phyloP scores from a whole-genome alignment of 345 rosid species.

The Fremontodendron californicum region DNA sequence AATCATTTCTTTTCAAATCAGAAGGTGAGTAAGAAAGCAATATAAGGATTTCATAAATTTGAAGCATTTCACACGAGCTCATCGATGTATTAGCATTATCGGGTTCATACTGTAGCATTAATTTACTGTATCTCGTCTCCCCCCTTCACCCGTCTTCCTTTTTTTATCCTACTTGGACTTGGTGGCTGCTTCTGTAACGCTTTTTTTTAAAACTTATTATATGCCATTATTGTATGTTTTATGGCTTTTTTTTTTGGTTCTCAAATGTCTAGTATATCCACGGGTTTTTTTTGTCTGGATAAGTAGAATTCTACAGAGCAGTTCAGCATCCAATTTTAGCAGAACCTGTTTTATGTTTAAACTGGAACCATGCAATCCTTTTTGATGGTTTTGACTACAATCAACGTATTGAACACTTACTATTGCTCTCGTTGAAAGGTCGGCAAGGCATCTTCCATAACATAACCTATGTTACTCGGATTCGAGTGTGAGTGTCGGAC shows the following conservation, averaged over 20 bases:
- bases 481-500: too few relatives aligned
- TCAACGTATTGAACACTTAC: not conserved
- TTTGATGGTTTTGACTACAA: too few relatives aligned
- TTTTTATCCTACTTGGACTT: too few relatives aligned
- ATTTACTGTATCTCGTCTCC: slow-evolving; percentile 1
- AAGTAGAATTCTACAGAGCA: not conserved
- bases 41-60: not conserved
- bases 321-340: not conserved
- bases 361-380: too few relatives aligned
- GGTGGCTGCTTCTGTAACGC: not conserved
- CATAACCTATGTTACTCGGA: too few relatives aligned
- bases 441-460: not conserved
- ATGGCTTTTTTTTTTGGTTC: not conserved
- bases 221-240: not conserved
- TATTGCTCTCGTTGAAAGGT: not conserved
- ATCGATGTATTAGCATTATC: not conserved
- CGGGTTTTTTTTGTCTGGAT: not conserved
- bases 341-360: too few relatives aligned
- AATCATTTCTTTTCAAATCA: slow-evolving; percentile 55
- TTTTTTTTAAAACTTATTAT: not conserved
- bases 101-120: not conserved
- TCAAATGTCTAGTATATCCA: not conserved
- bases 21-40: not conserved
- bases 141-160: not conserved
- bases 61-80: slow-evolving; percentile 5